These are phyloP conservation scores for Vitis vinifera DNA, from an alignment of 164 flowering plant genomes.

Conservation along the genomic window ASM3070453v1 NC_081822.1:18805501-18806000, in stretches of 20 bases:
- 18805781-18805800: conserved; percentile 91
- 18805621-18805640: conserved; percentile 86
- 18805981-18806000: conserved; percentile 19
- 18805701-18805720: conserved; percentile 86
- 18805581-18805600: neutral
- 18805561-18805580: too few species aligned
- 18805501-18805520: too few species aligned
- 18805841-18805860: conserved; percentile 54
- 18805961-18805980: conserved; percentile 13
- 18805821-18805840: conserved; percentile 79
- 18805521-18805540: too few species aligned
- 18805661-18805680: conserved; percentile 64
- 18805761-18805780: conserved; percentile 96
- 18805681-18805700: conserved; percentile 91
- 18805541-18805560: too few species aligned
- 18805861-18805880: conserved; percentile 80
- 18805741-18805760: conserved; percentile 97
- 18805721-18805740: conserved; percentile 87
- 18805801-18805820: conserved; percentile 99
- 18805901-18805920: conserved; percentile 87
- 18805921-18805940: conserved; percentile 47
- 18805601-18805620: conserved; percentile 72
- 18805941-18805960: conserved; percentile 19
- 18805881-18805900: conserved; percentile 76
- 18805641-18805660: conserved; percentile 86